Evolutionary conservation across 192 early-diverging fungal species (phyloP).

Genomic region (Backusella macrospora): DNA sequence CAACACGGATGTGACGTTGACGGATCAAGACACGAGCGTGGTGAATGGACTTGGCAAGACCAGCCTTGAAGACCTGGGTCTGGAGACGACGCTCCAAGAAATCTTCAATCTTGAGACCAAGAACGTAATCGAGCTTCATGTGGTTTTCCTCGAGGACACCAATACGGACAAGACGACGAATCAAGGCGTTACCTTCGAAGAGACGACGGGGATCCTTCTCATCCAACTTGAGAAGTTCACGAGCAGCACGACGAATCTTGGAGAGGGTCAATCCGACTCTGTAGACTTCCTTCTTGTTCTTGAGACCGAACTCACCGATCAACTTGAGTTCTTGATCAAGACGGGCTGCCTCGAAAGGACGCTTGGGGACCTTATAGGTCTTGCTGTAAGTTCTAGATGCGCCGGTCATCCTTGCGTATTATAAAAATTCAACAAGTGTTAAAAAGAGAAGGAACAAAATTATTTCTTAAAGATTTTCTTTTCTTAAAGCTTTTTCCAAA

Average conservation of each 20-base stretch:
- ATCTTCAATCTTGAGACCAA: slow-evolving; percentile 97
- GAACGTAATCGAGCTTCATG: slow-evolving; percentile 98
- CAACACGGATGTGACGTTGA: slow-evolving; percentile 98
- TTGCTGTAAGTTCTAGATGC: slow-evolving; percentile 63
- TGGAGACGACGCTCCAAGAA: slow-evolving; percentile 98
- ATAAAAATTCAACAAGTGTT: slow-evolving; percentile 32
- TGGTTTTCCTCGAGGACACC: slow-evolving; percentile 98
- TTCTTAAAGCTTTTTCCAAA: slow-evolving; percentile 5
- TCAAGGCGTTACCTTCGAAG: slow-evolving; percentile 99
- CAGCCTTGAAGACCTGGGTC: slow-evolving; percentile 99
- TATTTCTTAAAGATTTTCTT: slow-evolving; percentile 16
- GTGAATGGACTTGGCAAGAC: slow-evolving; percentile 98
- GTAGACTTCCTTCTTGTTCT: slow-evolving; percentile 99
- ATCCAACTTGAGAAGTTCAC: slow-evolving; percentile 97
- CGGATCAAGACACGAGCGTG: slow-evolving; percentile 98
- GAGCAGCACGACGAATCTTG: slow-evolving; percentile 99
- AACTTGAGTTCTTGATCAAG: slow-evolving; percentile 94
- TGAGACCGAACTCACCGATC: slow-evolving; percentile 95
- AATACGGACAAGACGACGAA: slow-evolving; percentile 97
- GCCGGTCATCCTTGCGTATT: slow-evolving; percentile 45
- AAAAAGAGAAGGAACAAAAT: slow-evolving; percentile 30
- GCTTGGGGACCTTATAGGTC: slow-evolving; percentile 95
- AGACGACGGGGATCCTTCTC: slow-evolving; percentile 97
- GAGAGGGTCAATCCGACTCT: slow-evolving; percentile 95
- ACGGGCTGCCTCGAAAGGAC: slow-evolving; percentile 96